Evolutionary conservation across 257 asterid species (phyloP).

Genomic region (Parsonsia alboflavescens): DNA sequence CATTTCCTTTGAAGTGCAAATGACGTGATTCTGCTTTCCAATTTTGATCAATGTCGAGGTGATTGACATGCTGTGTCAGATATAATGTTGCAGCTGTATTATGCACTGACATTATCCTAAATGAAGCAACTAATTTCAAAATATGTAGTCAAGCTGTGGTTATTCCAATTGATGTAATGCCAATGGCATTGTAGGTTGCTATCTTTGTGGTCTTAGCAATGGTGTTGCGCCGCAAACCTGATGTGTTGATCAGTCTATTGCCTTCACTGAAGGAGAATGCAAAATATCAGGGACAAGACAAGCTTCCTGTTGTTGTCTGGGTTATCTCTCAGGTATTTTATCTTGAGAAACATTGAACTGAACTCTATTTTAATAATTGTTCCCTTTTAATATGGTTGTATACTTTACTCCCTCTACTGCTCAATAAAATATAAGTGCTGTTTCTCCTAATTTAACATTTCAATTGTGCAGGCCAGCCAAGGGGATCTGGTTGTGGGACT

Average conservation of each 20-base stretch:
- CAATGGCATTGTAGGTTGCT: slow-evolving; percentile 24
- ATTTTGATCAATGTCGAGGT: background rate
- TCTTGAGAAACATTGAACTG: background rate
- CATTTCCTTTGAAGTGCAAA: background rate
- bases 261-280: slow-evolving; percentile 27
- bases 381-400: too few relatives aligned
- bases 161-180: background rate
- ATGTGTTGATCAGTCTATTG: slow-evolving; percentile 26
- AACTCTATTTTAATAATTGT: background rate
- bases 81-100: background rate
- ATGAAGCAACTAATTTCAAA: background rate
- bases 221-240: slow-evolving; percentile 34
- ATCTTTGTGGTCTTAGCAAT: slow-evolving; percentile 33
- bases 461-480: slow-evolving; percentile 24
- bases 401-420: background rate
- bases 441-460: background rate
- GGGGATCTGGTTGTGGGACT: slow-evolving; percentile 36
- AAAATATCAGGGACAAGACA: slow-evolving; percentile 34
- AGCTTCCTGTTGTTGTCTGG: slow-evolving; percentile 28
- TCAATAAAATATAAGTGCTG: too few relatives aligned
- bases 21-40: background rate
- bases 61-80: background rate
- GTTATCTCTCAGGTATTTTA: slow-evolving; percentile 27
- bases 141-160: background rate
- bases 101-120: background rate